These are phyloP conservation scores for Heterobasidion occidentale DNA, from an alignment of 1,284 basidiomycete species.

Conservation along the genomic window DNA sequence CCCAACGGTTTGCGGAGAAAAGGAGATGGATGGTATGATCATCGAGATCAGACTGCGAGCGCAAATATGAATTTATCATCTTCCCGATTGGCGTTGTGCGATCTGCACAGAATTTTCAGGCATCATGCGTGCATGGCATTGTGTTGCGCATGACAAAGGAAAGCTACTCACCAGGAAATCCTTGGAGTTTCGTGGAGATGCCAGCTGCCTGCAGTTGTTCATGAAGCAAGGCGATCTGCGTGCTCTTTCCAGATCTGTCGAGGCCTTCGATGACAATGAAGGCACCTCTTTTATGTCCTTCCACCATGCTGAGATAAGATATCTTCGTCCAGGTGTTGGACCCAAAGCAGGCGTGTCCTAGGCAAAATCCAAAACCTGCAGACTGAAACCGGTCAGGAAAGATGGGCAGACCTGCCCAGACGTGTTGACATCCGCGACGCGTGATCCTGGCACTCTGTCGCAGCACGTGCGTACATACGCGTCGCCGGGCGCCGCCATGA, in stretches of 20 bases:
- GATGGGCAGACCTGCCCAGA: too few species aligned
- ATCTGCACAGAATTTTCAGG: conserved; percentile 42
- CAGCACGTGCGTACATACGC: too few species aligned
- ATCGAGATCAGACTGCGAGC: conserved; percentile 78
- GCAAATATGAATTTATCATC: conserved; percentile 92
- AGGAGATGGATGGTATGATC: conserved; percentile 91
- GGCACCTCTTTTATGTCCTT: conserved; percentile 33
- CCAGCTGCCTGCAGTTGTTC: conserved; percentile 35
- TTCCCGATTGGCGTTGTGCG: conserved; percentile 87
- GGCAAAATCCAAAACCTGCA: too few species aligned
- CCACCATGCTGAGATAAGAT: too few species aligned
- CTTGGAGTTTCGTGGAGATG: conserved; percentile 46
- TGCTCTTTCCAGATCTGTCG: conserved; percentile 90
- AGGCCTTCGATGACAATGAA: conserved; percentile 93
- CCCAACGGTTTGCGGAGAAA: conserved; percentile 98
- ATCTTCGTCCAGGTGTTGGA: too few species aligned
- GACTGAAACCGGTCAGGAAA: too few species aligned
- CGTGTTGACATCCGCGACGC: too few species aligned
- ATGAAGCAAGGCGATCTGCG: conserved; percentile 65
- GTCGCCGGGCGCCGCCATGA: too few species aligned
- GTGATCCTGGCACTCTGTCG: too few species aligned
- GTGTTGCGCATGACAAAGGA: background rate
- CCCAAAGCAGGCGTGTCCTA: too few species aligned
- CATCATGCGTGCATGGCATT: background rate
- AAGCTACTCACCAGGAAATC: conserved; percentile 76